Percentiles rank a stretch among this genome's conserved stretches.
phyloP scores from a whole-genome alignment of 345 rosid species.

The Excoecaria agallocha region DNA sequence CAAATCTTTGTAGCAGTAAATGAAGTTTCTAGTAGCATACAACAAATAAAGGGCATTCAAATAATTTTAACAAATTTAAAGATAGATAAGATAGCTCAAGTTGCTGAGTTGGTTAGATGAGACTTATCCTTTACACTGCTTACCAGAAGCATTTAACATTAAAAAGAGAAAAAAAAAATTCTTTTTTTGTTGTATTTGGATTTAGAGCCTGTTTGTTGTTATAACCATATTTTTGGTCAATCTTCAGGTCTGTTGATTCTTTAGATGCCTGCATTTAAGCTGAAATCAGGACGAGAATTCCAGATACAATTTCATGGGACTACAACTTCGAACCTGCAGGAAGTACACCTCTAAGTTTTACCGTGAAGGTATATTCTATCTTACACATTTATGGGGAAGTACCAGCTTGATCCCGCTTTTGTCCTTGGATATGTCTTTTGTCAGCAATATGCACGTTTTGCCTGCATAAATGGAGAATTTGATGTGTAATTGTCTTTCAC shows the following conservation, averaged over 20 bases:
- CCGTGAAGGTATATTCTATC: constrained; percentile 39
- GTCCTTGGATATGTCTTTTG: neutral
- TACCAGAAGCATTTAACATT: neutral
- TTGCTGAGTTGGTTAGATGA: no score
- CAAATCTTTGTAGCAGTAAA: no score
- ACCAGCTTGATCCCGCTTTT: neutral
- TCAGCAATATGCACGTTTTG: neutral
- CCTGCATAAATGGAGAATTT: constrained; percentile 1
- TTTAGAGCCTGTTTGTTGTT: neutral
- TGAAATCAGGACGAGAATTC: constrained; percentile 80
- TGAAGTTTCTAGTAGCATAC: no score
- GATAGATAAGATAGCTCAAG: no score
- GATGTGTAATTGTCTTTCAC: neutral
- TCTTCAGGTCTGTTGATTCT: constrained; percentile 69
- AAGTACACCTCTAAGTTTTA: constrained; percentile 65
- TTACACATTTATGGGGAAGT: neutral
- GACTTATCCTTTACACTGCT: neutral
- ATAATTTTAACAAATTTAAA: no score
- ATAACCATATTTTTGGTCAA: neutral
- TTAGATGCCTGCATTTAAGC: constrained; percentile 74
- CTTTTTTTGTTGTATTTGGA: neutral
- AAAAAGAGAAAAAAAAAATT: no score
- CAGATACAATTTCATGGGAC: constrained; percentile 79
- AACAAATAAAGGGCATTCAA: no score
- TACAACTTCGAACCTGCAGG: constrained; percentile 85